These are phyloP conservation scores for Phialemonium atrogriseum DNA, from an alignment of 2,329 filamentous ascomycete genomes.

Conservation along the genomic window DNA sequence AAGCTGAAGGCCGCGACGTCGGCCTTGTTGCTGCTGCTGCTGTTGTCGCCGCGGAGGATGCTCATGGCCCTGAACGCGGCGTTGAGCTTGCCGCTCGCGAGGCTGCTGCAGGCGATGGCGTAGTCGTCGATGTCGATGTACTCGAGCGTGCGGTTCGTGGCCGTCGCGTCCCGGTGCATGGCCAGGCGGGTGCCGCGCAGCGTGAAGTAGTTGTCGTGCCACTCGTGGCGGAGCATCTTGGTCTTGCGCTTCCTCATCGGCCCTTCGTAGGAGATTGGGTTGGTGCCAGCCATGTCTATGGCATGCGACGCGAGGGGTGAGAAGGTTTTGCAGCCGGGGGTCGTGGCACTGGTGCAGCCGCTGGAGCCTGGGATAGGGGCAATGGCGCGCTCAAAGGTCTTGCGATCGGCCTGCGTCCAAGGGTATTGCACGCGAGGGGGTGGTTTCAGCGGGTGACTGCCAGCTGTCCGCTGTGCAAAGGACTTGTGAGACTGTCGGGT, in stretches of 20 bases:
- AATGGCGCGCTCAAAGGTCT: slow-evolving; percentile 35
- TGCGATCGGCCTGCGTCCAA: slow-evolving; percentile 43
- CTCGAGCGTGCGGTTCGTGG: slow-evolving; percentile 54
- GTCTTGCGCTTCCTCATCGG: slow-evolving; percentile 94
- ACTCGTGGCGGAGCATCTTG: slow-evolving; percentile 82
- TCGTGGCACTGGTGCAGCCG: slow-evolving; percentile 14
- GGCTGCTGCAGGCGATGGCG: slow-evolving; percentile 72
- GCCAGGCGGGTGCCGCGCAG: slow-evolving; percentile 67
- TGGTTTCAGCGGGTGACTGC: slow-evolving; percentile 33
- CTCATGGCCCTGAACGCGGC: slow-evolving; percentile 78
- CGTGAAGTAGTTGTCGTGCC: slow-evolving; percentile 86
- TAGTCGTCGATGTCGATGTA: slow-evolving; percentile 86
- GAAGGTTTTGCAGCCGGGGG: slow-evolving; percentile 13
- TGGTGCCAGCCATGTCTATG: slow-evolving; percentile 25
- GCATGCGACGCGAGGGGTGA: slow-evolving; percentile 20
- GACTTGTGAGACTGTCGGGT: slow-evolving; percentile 22
- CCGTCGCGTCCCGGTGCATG: slow-evolving; percentile 59
- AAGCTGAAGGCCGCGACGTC: slow-evolving; percentile 68
- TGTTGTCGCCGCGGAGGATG: slow-evolving; percentile 43
- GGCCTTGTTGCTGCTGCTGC: slow-evolving; percentile 39
- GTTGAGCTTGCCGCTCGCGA: slow-evolving; percentile 71
- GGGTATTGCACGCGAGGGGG: slow-evolving; percentile 48
- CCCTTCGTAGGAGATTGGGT: slow-evolving; percentile 64
- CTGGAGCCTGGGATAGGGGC: slow-evolving; percentile 22
- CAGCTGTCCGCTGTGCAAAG: slow-evolving; percentile 26